Evolutionary conservation across 2,329 filamentous ascomycete species (phyloP), one percentile per base, ranked within the genome.

Genomic region (Lachnellula suecica): DNA sequence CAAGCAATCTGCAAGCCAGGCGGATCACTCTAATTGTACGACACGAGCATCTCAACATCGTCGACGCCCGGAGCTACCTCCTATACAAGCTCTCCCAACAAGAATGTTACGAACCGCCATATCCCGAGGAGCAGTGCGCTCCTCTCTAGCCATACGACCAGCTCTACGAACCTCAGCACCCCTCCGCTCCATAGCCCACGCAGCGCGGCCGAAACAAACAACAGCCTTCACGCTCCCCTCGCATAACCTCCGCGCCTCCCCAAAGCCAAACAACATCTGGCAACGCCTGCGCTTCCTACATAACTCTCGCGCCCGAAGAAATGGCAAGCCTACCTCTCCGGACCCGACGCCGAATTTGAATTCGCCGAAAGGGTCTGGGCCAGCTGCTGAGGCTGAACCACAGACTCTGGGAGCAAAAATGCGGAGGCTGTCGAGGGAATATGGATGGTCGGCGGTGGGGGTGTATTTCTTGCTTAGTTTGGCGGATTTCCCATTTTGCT

Each of bases 401-500:
- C 53, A 54, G 13, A 60, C 46, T 20, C 23, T 68, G 4, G 57
- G 60, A 1, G 63, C 56, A 8, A 54, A 62, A 19, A 74, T 97
- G 67, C 91, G 87, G 71, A 91, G 89, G 68, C 81, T 99, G 42
- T 91, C 88, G 2, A 85, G 87, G 58, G 93, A 97, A 70, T 99
- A 99, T 70, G 94, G 94, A 37, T 97, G 92, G 91, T 82, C 89
- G 3, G 92, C 92, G 1, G 72, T 97, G 4, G 93, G 91, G n/a
- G 89, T 99, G 13, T 99, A 99, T 71, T 71, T 97, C 10, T 78
- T 78, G 1, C 74, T 99, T 49, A 92, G 89, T 38, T 87, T 89
- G 34, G 74, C 96, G 47, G 94, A 99, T 72, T 96, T 97, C 60
- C 94, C 94, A 0, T 89, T 97, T 68, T 97, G 93, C 73, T 99